A percentile compares a stretch with the other conserved stretches of the same genome.
Evolutionary conservation across 495 filamentous ascomycete species (phyloP).

Genomic region (Jackrogersella minutella): DNA sequence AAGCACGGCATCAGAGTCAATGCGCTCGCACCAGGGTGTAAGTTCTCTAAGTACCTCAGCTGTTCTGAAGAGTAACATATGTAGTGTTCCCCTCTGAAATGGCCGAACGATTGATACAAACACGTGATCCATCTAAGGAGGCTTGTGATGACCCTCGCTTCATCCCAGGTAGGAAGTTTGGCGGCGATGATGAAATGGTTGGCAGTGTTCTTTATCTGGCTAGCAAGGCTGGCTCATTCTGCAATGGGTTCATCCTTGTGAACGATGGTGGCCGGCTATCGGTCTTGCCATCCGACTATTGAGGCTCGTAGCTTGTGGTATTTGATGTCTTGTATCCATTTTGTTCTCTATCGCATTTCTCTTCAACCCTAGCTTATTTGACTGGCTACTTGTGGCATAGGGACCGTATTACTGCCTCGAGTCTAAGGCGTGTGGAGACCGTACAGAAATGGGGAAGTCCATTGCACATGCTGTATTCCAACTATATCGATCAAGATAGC

Average conservation of each 20-base stretch:
- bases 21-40: conserved; percentile 65
- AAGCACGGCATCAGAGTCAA: conserved; percentile 63
- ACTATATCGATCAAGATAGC: conserved; percentile 8
- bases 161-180: conserved; percentile 60
- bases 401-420: conserved; percentile 6
- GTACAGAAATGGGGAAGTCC: conserved; percentile 1
- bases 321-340: neutral
- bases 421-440: neutral
- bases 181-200: conserved; percentile 62
- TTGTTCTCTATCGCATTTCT: neutral
- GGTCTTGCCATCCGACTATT: conserved; percentile 57
- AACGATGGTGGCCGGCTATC: conserved; percentile 64
- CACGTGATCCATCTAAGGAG: conserved; percentile 51
- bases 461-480: neutral
- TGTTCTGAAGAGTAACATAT: conserved; percentile 9
- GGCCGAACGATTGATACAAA: conserved; percentile 41
- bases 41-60: conserved; percentile 31
- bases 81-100: conserved; percentile 63
- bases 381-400: neutral
- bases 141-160: conserved; percentile 22
- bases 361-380: neutral
- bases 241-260: conserved; percentile 64
- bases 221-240: conserved; percentile 58
- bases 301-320: conserved; percentile 16
- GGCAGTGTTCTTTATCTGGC: conserved; percentile 48